Evolutionary conservation across 1,139 yeast species (phyloP).

Genomic region (Blastobotrys petasosporus): DNA sequence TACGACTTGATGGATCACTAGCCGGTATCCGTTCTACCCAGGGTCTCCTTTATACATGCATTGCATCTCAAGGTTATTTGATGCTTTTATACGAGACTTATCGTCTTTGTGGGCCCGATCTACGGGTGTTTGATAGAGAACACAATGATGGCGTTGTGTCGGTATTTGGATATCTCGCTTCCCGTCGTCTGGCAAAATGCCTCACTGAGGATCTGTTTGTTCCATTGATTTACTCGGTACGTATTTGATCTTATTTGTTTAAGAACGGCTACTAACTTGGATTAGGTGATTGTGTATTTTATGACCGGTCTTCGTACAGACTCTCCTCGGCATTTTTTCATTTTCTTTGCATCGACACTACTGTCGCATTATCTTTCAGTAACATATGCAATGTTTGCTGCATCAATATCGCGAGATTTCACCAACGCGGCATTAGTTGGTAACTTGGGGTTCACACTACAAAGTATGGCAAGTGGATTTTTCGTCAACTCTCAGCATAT

Average conservation of each 20-base stretch:
- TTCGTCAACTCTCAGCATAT: conserved; percentile 65
- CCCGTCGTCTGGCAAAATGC: conserved; percentile 62
- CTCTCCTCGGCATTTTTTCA: conserved; percentile 47
- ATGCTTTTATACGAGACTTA: conserved; percentile 68
- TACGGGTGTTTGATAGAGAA: conserved; percentile 66
- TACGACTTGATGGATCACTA: conserved; percentile 52
- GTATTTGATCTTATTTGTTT: conserved; percentile 8
- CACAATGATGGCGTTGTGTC: conserved; percentile 65
- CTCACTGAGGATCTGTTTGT: conserved; percentile 65
- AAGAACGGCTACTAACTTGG: background rate
- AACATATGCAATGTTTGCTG: conserved; percentile 50
- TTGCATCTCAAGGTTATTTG: conserved; percentile 63
- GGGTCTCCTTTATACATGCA: conserved; percentile 58
- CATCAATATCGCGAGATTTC: conserved; percentile 58
- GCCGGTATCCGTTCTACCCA: conserved; percentile 65
- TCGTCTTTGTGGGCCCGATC: conserved; percentile 63
- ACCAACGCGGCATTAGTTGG: conserved; percentile 58
- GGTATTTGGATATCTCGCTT: conserved; percentile 58
- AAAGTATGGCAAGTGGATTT: conserved; percentile 76
- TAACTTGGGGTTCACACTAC: conserved; percentile 62
- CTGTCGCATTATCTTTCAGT: conserved; percentile 52
- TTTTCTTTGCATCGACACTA: conserved; percentile 55
- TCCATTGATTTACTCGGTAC: conserved; percentile 48
- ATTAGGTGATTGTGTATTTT: conserved; percentile 50
- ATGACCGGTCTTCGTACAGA: conserved; percentile 67